These are phyloP conservation scores for Astrephomene gubernaculifera DNA, from an alignment of 139 green algal genomes.

Conservation along the genomic window DNA sequence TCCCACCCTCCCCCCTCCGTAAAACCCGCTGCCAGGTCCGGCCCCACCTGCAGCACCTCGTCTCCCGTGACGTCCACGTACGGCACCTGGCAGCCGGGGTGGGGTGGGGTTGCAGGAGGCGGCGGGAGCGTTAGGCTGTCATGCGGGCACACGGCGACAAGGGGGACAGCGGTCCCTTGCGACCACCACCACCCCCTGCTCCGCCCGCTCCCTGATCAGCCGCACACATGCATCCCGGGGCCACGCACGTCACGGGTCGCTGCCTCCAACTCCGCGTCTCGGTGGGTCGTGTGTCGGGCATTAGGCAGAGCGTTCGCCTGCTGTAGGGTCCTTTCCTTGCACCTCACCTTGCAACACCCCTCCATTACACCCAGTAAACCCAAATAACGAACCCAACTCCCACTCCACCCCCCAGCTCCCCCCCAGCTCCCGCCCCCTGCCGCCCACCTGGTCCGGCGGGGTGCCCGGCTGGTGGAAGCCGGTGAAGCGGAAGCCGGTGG, in stretches of 20 bases:
- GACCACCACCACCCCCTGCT: no score
- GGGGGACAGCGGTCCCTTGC: no score
- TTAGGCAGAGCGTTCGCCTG: no score
- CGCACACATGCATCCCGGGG: neutral
- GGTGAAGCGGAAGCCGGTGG: constrained; percentile 69
- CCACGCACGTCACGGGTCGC: neutral
- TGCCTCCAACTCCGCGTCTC: no score
- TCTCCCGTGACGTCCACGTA: constrained; percentile 70
- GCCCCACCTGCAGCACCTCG: constrained; percentile 57
- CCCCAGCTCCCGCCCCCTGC: neutral
- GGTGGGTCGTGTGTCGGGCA: no score
- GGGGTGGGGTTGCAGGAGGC: no score
- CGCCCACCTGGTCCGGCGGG: constrained; percentile 54
- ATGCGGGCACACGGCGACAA: no score
- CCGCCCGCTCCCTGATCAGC: no score
- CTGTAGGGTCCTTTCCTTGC: no score
- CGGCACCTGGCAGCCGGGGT: constrained; percentile 55
- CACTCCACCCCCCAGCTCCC: neutral
- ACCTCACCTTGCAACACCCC: neutral
- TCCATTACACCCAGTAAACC: neutral
- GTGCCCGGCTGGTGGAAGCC: constrained; percentile 64
- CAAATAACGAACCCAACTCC: neutral
- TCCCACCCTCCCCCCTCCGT: no score
- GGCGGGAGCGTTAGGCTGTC: no score
- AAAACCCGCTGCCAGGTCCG: neutral